A percentile compares a stretch with the other conserved stretches of the same genome.
These are phyloP conservation scores for Geotrichum cucujoidarum DNA, from an alignment of 1,139 yeast genomes.

Conservation along the genomic window DNA sequence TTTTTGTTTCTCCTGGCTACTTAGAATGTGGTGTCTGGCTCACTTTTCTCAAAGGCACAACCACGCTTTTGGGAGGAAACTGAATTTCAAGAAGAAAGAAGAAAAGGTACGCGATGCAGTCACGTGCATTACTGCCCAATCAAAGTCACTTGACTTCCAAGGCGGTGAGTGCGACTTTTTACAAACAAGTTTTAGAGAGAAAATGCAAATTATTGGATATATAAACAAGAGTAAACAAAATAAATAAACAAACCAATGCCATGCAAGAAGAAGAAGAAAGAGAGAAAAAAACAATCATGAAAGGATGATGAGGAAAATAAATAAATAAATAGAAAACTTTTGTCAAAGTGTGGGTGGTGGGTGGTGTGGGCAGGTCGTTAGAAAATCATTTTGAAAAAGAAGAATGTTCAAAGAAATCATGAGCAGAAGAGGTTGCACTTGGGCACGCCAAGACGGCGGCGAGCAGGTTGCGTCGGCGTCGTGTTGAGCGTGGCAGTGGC, in stretches of 20 bases:
- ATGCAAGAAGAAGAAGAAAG: slow-evolving; percentile 1
- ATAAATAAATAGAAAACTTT: too few species aligned
- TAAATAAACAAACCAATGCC: not conserved
- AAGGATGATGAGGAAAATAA: not conserved
- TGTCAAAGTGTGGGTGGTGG: too few species aligned
- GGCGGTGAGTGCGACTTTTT: too few species aligned
- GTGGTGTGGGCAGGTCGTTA: not conserved
- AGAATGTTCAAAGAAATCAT: not conserved
- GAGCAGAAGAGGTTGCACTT: slow-evolving; percentile 7
- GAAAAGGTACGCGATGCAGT: too few species aligned
- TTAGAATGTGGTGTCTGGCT: too few species aligned
- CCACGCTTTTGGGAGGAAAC: too few species aligned
- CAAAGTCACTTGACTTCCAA: too few species aligned
- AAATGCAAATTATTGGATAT: not conserved
- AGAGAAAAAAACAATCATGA: not conserved
- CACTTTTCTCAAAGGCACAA: too few species aligned
- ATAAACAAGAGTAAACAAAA: not conserved
- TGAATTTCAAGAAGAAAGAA: too few species aligned
- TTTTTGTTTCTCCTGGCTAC: too few species aligned
- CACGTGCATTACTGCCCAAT: too few species aligned
- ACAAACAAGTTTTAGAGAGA: too few species aligned
- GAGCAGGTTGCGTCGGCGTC: slow-evolving; percentile 6
- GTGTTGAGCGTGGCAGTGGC: not conserved
- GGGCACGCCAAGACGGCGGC: slow-evolving; percentile 9
- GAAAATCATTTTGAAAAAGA: not conserved